Base-by-base conservation (phyloP, 2,329 filamentous ascomycete species). In the Alternaria incomplexa region DNA sequence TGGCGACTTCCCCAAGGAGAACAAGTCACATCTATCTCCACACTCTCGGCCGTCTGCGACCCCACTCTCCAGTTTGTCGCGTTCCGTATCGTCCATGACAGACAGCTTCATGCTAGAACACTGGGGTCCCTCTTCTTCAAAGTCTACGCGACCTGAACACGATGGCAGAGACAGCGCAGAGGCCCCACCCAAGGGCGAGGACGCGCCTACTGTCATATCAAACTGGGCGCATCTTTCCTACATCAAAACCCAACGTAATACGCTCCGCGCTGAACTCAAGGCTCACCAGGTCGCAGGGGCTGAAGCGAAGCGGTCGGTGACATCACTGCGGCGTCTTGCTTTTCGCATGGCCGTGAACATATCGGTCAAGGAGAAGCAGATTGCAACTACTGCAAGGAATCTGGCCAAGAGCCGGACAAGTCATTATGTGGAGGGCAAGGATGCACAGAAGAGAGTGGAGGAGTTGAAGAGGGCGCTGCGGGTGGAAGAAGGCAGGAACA, bases 321-420 rank as follows among this genome's bases (percentile, higher is more conserved):
- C 76, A 48, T 74, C 76, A 25, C 64, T 80, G 26, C 73, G 78
- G 40, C 73, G 77, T 32, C 69, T 80, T 40, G 78, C 78, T 11
- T 74, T 80, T 58, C 77, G 78, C 50, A 77, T 80, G 69, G 78
- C 76, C 13, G 75, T 80, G 32, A 79, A 77, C 45, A 80, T 79
- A 28, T 78, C 76, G 13, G 76, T 80, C 40, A 80, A 80, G 66
- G 78, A 80, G 59, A 76, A 76, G 56, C 74, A 79, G 52, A 79
- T 80, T 56, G 77, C 74, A 22, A 74, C 68, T 13, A 74, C 73
- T 11, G 75, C 78, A 17, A 67, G 73, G 30, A 78, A 70, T 32
- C 58, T 80, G 32, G 73, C 76, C 6, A 73, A 65, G 25, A 76
- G 70, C 44, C 70, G 78, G 56, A 78, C 73, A 44, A 75, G 64